These are phyloP conservation scores for Fusarium robinianum DNA, from an alignment of 2,329 filamentous ascomycete genomes.

Conservation along the genomic window DNA sequence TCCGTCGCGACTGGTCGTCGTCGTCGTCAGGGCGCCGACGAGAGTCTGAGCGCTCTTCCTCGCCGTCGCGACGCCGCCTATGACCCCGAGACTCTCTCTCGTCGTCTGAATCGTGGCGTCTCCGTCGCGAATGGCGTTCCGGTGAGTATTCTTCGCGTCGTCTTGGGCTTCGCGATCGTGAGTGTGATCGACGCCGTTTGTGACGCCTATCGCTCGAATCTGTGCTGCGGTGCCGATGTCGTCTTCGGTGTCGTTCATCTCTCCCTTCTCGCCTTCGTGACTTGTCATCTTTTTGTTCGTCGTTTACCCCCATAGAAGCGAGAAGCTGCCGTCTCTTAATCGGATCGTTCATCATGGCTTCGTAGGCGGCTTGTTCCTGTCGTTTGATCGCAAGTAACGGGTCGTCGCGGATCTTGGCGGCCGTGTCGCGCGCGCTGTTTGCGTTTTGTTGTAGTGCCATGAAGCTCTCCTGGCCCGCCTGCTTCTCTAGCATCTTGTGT, in stretches of 20 bases:
- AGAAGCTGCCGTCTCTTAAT: constrained; percentile 70
- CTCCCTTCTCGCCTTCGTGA: constrained; percentile 38
- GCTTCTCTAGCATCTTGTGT: constrained; percentile 79
- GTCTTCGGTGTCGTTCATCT: constrained; percentile 47
- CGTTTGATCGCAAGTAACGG: constrained; percentile 92
- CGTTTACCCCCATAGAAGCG: constrained; percentile 62
- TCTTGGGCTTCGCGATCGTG: constrained; percentile 51
- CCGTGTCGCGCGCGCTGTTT: constrained; percentile 77
- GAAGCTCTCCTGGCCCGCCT: constrained; percentile 62
- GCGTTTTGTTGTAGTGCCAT: constrained; percentile 69
- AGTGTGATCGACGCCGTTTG: constrained; percentile 51
- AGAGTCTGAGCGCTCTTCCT: constrained; percentile 14
- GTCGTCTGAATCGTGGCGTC: constrained; percentile 29
- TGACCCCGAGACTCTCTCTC: constrained; percentile 19
- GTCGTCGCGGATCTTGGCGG: constrained; percentile 86
- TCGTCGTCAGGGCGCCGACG: constrained; percentile 38
- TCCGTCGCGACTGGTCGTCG: constrained; percentile 39
- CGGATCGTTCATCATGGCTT: constrained; percentile 79
- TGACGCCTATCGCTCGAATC: constrained; percentile 46
- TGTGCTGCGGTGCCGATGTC: constrained; percentile 50
- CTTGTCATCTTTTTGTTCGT: constrained; percentile 51
- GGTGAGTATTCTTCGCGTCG: constrained; percentile 35
- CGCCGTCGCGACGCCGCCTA: constrained; percentile 24
- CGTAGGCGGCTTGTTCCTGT: constrained; percentile 82
- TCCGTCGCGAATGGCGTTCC: constrained; percentile 30